These are phyloP conservation scores for Tolypocladium sp. DNA, from an alignment of 2,329 filamentous ascomycete genomes.

Conservation along the genomic window DNA sequence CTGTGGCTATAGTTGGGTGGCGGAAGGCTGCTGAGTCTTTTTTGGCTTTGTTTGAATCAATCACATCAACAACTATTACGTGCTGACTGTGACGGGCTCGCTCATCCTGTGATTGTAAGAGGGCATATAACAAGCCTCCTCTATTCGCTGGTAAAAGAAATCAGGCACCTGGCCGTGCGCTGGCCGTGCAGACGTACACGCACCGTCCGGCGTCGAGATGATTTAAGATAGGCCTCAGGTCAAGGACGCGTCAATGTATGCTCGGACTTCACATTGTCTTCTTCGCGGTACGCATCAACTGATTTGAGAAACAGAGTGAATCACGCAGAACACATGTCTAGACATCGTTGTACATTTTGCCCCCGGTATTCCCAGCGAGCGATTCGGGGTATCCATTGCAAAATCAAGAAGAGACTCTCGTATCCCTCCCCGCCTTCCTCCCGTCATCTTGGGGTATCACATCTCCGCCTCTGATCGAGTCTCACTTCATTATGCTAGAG, in stretches of 20 bases:
- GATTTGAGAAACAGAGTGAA: not conserved
- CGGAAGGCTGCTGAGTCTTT: not conserved
- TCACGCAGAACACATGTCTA: not conserved
- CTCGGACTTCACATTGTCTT: not conserved
- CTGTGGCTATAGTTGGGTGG: not conserved
- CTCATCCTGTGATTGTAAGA: not conserved
- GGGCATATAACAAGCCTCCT: no score
- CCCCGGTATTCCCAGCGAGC: slow-evolving; percentile 6
- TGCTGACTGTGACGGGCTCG: not conserved
- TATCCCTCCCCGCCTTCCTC: not conserved
- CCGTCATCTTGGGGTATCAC: not conserved
- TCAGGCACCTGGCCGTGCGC: no score
- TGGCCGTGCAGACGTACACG: no score
- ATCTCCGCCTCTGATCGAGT: not conserved
- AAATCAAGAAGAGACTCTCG: slow-evolving; percentile 1
- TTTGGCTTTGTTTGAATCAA: not conserved
- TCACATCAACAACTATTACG: not conserved
- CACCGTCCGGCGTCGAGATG: no score
- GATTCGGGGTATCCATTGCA: slow-evolving; percentile 11
- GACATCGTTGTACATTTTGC: not conserved
- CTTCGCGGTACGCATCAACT: not conserved
- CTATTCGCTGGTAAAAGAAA: no score
- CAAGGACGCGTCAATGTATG: not conserved
- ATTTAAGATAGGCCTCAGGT: no score
- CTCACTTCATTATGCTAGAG: not conserved